Evolutionary conservation across 768 basidiomycete species (phyloP), one percentile per base, ranked within the genome.

Genomic region (Termitomyces sp.): DNA sequence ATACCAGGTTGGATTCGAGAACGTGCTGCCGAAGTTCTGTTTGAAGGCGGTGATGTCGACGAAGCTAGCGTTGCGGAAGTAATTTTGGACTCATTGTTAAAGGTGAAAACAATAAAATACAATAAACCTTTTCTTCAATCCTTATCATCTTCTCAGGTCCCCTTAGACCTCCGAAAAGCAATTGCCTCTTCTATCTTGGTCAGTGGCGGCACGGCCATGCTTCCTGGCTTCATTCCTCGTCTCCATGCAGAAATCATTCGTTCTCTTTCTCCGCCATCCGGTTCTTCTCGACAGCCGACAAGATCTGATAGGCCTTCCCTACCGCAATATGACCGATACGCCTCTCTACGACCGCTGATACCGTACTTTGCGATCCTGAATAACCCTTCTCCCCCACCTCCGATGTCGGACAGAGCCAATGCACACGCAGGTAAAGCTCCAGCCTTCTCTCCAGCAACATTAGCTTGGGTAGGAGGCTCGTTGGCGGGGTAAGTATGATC

Each of bases 1-100:
- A 83, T 98, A 45, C 96, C 96, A 1, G 96, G 96, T 2, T 99
- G 97, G 97, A 80, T 99, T 41, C 74, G 96, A 44, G 96, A 98
- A 68, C 79, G 95, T 14, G 89, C 89, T 1, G 86, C 94, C 1
- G 97, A 98, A 70, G 80, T 96, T 5, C 74, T 98, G 10, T 98
- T 97, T 60, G 91, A 92, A 67, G 87, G 87, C 1, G 92, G 91
- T 6, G 92, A 94, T 63, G 86, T 92, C 10, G 94, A 96, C 63
- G 90, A 94, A 71, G 81, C 80, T 60, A 93, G 90, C 60, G 74
- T 95, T 7, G 89, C 92, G 0, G 92, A 94, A 66, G 79, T 87
- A 28, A 79, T 98, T 11, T 71, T 98, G 7, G 86, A 92, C 58
- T 78, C 85, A 3, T 71, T 98, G 28, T 74, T 93, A 30, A 95